These are phyloP conservation scores for Circinella umbellata DNA, from an alignment of 371 early-diverging fungal species.

Conservation along the genomic window DNA sequence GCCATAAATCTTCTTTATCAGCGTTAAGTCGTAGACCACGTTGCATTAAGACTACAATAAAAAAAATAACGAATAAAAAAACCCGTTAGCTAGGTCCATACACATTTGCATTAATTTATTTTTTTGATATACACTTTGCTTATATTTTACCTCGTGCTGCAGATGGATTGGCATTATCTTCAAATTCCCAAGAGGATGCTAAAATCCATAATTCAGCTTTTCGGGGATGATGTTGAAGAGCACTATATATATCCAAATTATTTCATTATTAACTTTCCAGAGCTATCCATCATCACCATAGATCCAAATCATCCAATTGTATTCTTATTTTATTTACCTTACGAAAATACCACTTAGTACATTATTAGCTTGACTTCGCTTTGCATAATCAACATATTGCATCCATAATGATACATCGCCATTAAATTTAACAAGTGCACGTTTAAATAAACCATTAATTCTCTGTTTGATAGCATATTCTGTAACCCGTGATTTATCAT, in stretches of 20 bases:
- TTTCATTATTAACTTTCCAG: no score
- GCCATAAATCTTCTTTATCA: conserved; percentile 76
- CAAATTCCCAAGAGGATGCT: conserved; percentile 91
- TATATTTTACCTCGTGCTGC: conserved; percentile 70
- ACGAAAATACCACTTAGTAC: conserved; percentile 77
- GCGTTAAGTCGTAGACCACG: conserved; percentile 87
- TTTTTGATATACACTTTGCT: not conserved
- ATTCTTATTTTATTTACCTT: conserved; percentile 40
- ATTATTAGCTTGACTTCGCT: conserved; percentile 61
- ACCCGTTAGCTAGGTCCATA: no score
- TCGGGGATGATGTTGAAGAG: conserved; percentile 85
- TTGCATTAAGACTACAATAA: conserved; percentile 71
- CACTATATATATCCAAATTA: conserved; percentile 49
- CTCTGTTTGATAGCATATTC: conserved; percentile 73
- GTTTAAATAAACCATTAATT: conserved; percentile 79
- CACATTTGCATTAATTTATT: not conserved
- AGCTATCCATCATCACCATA: not conserved
- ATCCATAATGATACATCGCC: conserved; percentile 89
- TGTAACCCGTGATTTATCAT: conserved; percentile 34
- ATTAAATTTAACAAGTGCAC: conserved; percentile 80
- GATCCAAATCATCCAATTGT: not conserved
- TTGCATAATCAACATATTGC: conserved; percentile 88
- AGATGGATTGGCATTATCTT: conserved; percentile 78
- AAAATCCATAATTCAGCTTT: conserved; percentile 87
- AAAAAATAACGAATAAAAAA: not conserved